Evolutionary conservation across 352 stramenopile species (phyloP).

Genomic region (Phytophthora nicotianae): DNA sequence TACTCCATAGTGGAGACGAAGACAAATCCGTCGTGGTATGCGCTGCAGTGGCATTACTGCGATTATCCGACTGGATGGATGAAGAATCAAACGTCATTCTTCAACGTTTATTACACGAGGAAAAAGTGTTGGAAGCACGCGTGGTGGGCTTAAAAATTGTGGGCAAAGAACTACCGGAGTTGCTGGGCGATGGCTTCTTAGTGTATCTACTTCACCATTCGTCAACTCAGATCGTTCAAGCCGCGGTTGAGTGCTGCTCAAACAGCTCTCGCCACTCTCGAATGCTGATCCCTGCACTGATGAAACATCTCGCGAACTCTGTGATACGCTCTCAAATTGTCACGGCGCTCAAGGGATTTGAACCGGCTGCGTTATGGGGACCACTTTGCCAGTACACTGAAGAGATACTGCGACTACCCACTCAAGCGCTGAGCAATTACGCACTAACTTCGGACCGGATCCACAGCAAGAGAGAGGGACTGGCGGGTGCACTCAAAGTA

Average conservation of each 20-base stretch:
- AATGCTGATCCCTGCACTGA: constrained; percentile 83
- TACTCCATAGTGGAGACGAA: constrained; percentile 58
- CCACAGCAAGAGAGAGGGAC: constrained; percentile 54
- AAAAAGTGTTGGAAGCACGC: constrained; percentile 68
- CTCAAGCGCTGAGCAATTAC: constrained; percentile 19
- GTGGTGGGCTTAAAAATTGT: constrained; percentile 86
- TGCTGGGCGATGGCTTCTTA: constrained; percentile 82
- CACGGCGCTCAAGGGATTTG: constrained; percentile 70
- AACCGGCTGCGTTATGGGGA: constrained; percentile 63
- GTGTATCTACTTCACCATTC: constrained; percentile 85
- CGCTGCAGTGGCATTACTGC: constrained; percentile 72
- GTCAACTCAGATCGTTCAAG: constrained; percentile 74
- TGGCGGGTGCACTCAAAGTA: constrained; percentile 70
- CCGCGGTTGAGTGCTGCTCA: constrained; percentile 80
- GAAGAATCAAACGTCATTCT: constrained; percentile 83
- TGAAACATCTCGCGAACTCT: constrained; percentile 81
- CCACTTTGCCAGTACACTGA: constrained; percentile 76
- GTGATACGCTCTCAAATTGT: constrained; percentile 71
- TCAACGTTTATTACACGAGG: constrained; percentile 80
- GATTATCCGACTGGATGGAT: constrained; percentile 86
- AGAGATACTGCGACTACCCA: constrained; percentile 29
- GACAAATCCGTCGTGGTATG: constrained; percentile 78
- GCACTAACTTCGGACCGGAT: constrained; percentile 28
- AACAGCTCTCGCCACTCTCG: constrained; percentile 76
- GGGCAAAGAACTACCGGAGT: constrained; percentile 77